A percentile compares a stretch with the other conserved stretches of the same genome.
phyloP scores from a whole-genome alignment of 2,329 filamentous ascomycete species.

The Penicillium corylophilum region DNA sequence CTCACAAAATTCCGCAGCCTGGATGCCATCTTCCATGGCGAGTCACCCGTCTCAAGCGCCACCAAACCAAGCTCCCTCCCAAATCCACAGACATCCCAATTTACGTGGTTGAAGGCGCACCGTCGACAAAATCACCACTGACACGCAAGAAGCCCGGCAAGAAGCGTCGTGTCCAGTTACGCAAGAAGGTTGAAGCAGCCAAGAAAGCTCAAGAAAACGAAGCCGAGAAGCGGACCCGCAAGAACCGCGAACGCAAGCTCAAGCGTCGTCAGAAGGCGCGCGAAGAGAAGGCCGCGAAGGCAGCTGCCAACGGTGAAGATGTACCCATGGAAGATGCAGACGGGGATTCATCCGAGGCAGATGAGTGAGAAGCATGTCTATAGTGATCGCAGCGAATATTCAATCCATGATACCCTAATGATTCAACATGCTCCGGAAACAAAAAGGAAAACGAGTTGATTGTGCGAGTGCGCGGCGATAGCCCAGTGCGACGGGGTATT shows the following conservation, averaged over 20 bases:
- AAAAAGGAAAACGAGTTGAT: neutral
- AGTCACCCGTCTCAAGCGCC: constrained; percentile 37
- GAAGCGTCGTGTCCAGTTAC: constrained; percentile 42
- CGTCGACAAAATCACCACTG: constrained; percentile 26
- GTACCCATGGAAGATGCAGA: constrained; percentile 16
- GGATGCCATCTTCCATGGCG: constrained; percentile 45
- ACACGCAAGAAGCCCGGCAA: constrained; percentile 44
- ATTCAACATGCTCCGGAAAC: neutral
- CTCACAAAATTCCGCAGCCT: constrained; percentile 27
- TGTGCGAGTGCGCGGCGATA: neutral
- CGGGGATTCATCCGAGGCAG: constrained; percentile 17
- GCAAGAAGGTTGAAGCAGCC: constrained; percentile 33
- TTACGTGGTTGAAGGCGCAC: constrained; percentile 22
- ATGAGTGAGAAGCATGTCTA: constrained; percentile 2
- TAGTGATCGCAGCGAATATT: neutral
- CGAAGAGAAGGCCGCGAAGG: constrained; percentile 34
- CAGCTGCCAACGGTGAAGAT: constrained; percentile 12
- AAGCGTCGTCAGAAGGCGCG: constrained; percentile 40
- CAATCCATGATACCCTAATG: neutral
- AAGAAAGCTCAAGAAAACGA: constrained; percentile 34
- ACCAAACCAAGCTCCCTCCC: constrained; percentile 31
- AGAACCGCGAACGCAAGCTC: constrained; percentile 40
- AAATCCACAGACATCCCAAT: constrained; percentile 22
- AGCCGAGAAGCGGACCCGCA: constrained; percentile 41
- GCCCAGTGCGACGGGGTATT: neutral